phyloP scores from a whole-genome alignment of 2,329 filamentous ascomycete species.

The Cadophora gregata region DNA sequence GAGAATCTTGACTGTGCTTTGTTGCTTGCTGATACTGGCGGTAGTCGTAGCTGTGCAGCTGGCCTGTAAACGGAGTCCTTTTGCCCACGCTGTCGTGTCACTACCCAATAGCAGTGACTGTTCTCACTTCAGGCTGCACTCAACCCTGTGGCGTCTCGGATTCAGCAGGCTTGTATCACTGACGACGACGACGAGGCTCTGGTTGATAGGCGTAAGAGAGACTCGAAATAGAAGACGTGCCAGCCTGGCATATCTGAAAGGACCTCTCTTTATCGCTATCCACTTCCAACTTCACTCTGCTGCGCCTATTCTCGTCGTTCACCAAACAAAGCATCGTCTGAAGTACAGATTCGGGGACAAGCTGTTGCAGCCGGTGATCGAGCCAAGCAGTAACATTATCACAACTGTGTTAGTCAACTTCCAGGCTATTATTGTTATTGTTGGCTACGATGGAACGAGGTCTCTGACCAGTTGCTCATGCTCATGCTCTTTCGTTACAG shows the following conservation, averaged over 20 bases:
- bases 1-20: neutral
- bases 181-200: slow-evolving; percentile 14
- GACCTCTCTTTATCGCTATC: neutral
- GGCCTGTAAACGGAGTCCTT: slow-evolving; percentile 12
- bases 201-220: neutral
- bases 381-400: slow-evolving; percentile 13
- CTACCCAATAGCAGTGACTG: slow-evolving; percentile 8
- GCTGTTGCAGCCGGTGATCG: slow-evolving; percentile 14
- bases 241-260: neutral
- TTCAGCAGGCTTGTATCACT: slow-evolving; percentile 5
- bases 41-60: neutral
- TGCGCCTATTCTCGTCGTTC: neutral
- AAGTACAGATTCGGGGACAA: slow-evolving; percentile 4
- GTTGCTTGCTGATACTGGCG: neutral
- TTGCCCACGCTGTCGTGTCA: slow-evolving; percentile 18
- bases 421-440: slow-evolving; percentile 1
- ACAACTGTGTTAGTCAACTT: slow-evolving; percentile 8
- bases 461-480: slow-evolving; percentile 14
- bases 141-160: slow-evolving; percentile 3
- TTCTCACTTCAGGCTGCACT: slow-evolving; percentile 14
- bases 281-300: neutral
- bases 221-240: neutral
- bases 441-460: slow-evolving; percentile 8
- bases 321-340: slow-evolving; percentile 8
- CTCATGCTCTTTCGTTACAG: slow-evolving; percentile 4